Conservation (phyloP, 148 eudicot species). For the Heliamphora exappendiculata region DNA sequence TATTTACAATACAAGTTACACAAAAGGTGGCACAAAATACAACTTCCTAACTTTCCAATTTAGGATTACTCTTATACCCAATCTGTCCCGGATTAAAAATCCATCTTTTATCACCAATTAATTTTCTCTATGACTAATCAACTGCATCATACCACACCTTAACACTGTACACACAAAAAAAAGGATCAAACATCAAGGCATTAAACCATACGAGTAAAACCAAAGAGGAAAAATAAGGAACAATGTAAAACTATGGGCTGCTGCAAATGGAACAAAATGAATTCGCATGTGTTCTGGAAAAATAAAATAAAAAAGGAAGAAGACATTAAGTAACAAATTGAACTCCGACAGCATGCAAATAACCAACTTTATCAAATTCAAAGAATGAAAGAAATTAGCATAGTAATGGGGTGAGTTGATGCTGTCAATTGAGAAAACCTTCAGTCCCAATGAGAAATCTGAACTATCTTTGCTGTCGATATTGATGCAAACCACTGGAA, state of each 20-base stretch:
- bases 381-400: neutral
- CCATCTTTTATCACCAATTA: neutral
- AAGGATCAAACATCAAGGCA: neutral
- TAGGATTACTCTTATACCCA: neutral
- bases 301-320: neutral
- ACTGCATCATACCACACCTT: neutral
- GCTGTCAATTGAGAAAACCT: slow-evolving; percentile 35
- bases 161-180: neutral
- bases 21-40: neutral
- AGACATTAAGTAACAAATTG: neutral
- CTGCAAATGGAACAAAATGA: slow-evolving; percentile 2
- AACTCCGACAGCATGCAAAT: neutral
- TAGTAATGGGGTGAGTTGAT: neutral
- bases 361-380: neutral
- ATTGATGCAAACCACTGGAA: slow-evolving; percentile 68
- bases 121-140: neutral
- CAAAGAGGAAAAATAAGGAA: neutral
- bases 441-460: slow-evolving; percentile 67
- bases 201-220: too few relatives aligned
- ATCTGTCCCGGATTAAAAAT: neutral
- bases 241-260: neutral
- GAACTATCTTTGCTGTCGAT: slow-evolving; percentile 62
- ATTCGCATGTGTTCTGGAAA: neutral
- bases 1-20: neutral
- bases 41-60: neutral